Percentiles rank a stretch among this genome's conserved stretches.
Conservation (phyloP, 805 yeast species). For the Starmera quercuum region DNA sequence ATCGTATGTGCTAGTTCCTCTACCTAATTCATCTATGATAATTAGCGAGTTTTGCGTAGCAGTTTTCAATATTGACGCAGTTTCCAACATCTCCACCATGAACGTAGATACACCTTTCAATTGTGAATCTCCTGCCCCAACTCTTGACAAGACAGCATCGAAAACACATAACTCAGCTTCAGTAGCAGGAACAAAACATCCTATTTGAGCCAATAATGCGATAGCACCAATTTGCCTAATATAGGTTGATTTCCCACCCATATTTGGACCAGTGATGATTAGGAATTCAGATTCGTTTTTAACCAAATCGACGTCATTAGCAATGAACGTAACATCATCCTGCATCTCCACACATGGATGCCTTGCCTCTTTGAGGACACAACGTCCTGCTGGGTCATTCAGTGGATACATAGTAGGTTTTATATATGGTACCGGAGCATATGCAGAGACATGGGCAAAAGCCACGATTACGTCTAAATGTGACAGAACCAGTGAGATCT, state of each 20-base stretch:
- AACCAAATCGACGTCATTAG: slow-evolving; percentile 74
- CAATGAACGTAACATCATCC: slow-evolving; percentile 82
- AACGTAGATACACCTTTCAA: slow-evolving; percentile 95
- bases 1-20: slow-evolving; percentile 77
- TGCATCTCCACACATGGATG: slow-evolving; percentile 95
- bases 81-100: slow-evolving; percentile 94
- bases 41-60: slow-evolving; percentile 76
- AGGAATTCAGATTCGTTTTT: slow-evolving; percentile 57
- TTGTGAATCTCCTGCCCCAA: slow-evolving; percentile 99
- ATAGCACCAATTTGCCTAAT: slow-evolving; percentile 86
- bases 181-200: slow-evolving; percentile 78
- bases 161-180: slow-evolving; percentile 76
- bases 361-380: slow-evolving; percentile 66
- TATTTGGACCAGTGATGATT: slow-evolving; percentile 91
- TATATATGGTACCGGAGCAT: slow-evolving; percentile 76
- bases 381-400: slow-evolving; percentile 33
- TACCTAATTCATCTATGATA: slow-evolving; percentile 90
- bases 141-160: slow-evolving; percentile 90
- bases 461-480: slow-evolving; percentile 77
- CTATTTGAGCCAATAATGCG: slow-evolving; percentile 81
- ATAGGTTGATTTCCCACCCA: slow-evolving; percentile 96
- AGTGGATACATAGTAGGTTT: slow-evolving; percentile 64
- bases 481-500: slow-evolving; percentile 56
- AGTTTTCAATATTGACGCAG: slow-evolving; percentile 76
- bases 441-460: slow-evolving; percentile 78